Evolutionary conservation across 192 early-diverging fungal genomes (phyloP).

Genomic region (Ambispora gerdemannii): DNA sequence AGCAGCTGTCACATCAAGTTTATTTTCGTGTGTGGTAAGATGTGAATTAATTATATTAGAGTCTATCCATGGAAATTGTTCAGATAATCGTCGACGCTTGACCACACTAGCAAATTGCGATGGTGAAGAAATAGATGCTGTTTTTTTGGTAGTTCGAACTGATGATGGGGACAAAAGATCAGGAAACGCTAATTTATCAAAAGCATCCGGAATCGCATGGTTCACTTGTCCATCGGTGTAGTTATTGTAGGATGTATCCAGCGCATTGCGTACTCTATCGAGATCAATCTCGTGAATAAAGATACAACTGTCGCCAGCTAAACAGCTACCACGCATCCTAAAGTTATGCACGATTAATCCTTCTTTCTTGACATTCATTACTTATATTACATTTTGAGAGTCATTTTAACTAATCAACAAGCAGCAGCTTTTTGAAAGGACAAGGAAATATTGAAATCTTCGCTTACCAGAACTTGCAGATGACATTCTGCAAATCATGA

Average conservation of each 20-base stretch:
- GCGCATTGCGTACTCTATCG: conserved; percentile 31
- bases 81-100: background rate
- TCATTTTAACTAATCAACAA: too few species aligned
- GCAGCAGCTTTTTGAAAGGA: too few species aligned
- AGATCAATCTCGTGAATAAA: conserved; percentile 50
- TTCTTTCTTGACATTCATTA: background rate
- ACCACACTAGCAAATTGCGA: background rate
- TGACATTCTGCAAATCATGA: conserved; percentile 49
- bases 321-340: conserved; percentile 52
- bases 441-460: background rate
- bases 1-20: background rate
- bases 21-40: background rate
- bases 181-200: background rate
- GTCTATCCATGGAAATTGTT: conserved; percentile 7
- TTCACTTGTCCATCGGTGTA: background rate
- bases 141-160: background rate
- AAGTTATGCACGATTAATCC: background rate
- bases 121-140: background rate
- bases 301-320: conserved; percentile 52
- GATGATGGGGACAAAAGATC: conserved; percentile 28
- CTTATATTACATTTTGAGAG: background rate
- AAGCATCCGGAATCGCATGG: background rate
- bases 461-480: conserved; percentile 61
- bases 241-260: conserved; percentile 19
- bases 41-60: background rate